Base-by-base conservation (phyloP, 345 rosid genomes). In the Lepidium didymum region DNA sequence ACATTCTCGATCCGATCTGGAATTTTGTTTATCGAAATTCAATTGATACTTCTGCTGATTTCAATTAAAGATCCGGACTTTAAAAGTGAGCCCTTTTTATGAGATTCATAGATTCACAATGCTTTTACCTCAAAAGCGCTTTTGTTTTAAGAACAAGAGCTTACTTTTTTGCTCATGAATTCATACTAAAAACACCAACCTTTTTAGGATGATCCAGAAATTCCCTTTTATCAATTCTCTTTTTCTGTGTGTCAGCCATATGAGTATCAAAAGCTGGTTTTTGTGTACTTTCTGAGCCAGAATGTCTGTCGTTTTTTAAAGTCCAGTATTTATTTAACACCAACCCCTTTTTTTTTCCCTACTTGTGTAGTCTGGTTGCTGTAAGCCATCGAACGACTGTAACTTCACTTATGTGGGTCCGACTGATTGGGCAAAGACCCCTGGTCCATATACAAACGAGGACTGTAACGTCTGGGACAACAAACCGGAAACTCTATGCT, bases 331-430 rank as follows among this genome's bases (percentile, higher is more conserved):
- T 67, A 9, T 16, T 16, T 56, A 16, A 54, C 41, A 62, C 42
- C 12, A n/a, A n/a, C n/a, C n/a, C n/a, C 5, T 4, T 1, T 4
- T n/a, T 16, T 12, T 40, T 36, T 25, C 19, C 5, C 9, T n/a
- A 9, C 11, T 9, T 6, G n/a, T 37, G 14, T 84, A 93, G 99
- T 85, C 99, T 71, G 99, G 99, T 40, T 93, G 99, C 85, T 93
- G 98, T 74, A 93, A 90, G 86, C 98, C 97, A 29, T 81, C 97
- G 0, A 77, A 84, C 38, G 89, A 79, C 69, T 93, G 99, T 73
- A 82, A 74, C 27, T 93, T 81, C 75, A 71, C 77, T 10, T 93
- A 88, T 16, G 87, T 54, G 43, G 53, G 68, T 13, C 94, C 97
- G 19, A 85, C 81, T n/a, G 70, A 31, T 36, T 93, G 98, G 98